phyloP scores from a whole-genome alignment of 768 basidiomycete genomes.

The Suillus spraguei region DNA sequence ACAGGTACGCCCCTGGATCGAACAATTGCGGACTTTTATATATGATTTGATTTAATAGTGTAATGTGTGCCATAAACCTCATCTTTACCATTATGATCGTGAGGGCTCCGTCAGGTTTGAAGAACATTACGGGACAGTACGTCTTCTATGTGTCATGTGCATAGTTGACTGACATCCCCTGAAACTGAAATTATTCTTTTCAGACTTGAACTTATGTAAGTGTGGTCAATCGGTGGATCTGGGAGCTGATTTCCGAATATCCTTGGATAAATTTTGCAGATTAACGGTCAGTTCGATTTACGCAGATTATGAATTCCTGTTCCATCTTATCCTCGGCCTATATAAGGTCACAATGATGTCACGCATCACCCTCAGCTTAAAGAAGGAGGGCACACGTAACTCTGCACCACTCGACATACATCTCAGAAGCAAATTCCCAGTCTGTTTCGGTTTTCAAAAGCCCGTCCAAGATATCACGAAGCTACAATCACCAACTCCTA shows the following conservation, averaged over 20 bases:
- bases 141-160: background rate
- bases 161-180: background rate
- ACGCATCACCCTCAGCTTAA: slow-evolving; percentile 64
- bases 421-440: background rate
- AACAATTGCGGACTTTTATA: background rate
- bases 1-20: slow-evolving; percentile 26
- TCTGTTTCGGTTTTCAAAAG: background rate
- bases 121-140: slow-evolving; percentile 42
- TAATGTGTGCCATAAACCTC: slow-evolving; percentile 41
- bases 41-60: slow-evolving; percentile 22
- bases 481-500: background rate
- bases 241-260: background rate
- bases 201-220: slow-evolving; percentile 9
- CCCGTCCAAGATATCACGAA: background rate
- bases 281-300: background rate
- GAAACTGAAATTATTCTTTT: slow-evolving; percentile 1
- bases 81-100: slow-evolving; percentile 43
- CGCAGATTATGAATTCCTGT: background rate
- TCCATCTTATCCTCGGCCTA: slow-evolving; percentile 2
- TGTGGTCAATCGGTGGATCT: background rate
- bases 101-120: slow-evolving; percentile 28
- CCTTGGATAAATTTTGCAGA: background rate
- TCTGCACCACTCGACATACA: background rate
- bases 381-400: slow-evolving; percentile 33
- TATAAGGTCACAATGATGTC: slow-evolving; percentile 67